Evolutionary conservation across 352 stramenopile species (phyloP), one percentile per base, ranked within the genome.

Genomic region (Pilasporangium apinafurcum): DNA sequence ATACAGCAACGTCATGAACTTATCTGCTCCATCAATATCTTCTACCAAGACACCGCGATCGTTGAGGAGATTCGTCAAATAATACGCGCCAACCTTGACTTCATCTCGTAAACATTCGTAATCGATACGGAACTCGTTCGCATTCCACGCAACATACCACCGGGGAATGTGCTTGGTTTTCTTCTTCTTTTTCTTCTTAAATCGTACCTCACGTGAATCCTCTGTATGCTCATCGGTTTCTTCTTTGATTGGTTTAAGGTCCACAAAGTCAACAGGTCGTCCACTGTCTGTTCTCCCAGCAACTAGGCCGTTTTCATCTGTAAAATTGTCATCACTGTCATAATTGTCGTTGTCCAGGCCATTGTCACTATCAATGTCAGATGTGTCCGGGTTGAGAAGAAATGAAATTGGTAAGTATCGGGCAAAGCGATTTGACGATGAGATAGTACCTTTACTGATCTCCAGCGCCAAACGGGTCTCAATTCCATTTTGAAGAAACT

Each of bases 1-100:
- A 53, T 94, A 94, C 17, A 94, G 51, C n/a, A 92, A 48, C 13
- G 69, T 89, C 77, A 94, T 92, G 24, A 94, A 91, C 43, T 79
- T 73, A 16, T 88, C 69, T 7, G 73, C 63, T 26, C 69, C 71
- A 2, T 84, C 75, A 43, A 94, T 80, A 20, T 91, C 76, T 60
- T 91, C 82, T 14, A 84, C 64, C 16, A 93, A 41, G 16, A 89
- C 76, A 7, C 81, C 81, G 39, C 79, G 81, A 45, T 89, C 78
- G 26, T 90, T 83, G 13, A 93, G 56, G 20, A 93, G 62, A 26
- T 91, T 82, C 1, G 78, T 79, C 30, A 93, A 53, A 44, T 88
- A 93, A 46, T 93, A 93, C 8, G 82, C 67, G 5, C 82, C 82
- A 43, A 93, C 82, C 37, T 83, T 87, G 18, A 93, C 76, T 49